phyloP scores from a whole-genome alignment of 345 rosid genomes.

The Acer campestre region DNA sequence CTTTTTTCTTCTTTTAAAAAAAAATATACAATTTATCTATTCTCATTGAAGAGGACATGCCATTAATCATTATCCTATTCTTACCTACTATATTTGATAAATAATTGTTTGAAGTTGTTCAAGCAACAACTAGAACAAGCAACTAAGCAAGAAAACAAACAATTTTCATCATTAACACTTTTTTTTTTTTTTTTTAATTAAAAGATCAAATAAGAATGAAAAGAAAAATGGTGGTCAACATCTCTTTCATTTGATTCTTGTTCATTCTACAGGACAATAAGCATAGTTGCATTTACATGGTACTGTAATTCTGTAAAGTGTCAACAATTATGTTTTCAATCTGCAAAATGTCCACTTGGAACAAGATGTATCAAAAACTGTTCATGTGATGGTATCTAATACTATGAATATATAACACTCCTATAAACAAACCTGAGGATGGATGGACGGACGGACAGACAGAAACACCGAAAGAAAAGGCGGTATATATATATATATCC shows the following conservation, averaged over 20 bases:
- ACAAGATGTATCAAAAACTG: neutral
- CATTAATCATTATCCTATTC: neutral
- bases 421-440: neutral
- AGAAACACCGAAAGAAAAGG: constrained; percentile 16
- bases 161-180: too few species aligned
- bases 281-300: neutral
- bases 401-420: neutral
- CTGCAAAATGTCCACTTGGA: neutral
- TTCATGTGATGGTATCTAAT: neutral
- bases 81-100: neutral
- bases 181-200: too few species aligned
- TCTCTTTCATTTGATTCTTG: neutral
- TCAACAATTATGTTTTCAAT: neutral
- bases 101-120: too few species aligned
- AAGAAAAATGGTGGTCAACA: neutral
- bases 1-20: too few species aligned
- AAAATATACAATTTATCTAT: too few species aligned
- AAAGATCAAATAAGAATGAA: neutral
- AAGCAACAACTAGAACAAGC: too few species aligned
- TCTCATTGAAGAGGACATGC: neutral
- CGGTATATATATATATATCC: constrained; percentile 28
- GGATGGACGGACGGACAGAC: neutral
- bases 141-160: neutral
- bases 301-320: neutral
- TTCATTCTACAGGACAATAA: neutral